A percentile compares a stretch with the other conserved stretches of the same genome.
Evolutionary conservation across 164 flowering plant genomes (phyloP).

Genomic region (Tinospora cordifolia): DNA sequence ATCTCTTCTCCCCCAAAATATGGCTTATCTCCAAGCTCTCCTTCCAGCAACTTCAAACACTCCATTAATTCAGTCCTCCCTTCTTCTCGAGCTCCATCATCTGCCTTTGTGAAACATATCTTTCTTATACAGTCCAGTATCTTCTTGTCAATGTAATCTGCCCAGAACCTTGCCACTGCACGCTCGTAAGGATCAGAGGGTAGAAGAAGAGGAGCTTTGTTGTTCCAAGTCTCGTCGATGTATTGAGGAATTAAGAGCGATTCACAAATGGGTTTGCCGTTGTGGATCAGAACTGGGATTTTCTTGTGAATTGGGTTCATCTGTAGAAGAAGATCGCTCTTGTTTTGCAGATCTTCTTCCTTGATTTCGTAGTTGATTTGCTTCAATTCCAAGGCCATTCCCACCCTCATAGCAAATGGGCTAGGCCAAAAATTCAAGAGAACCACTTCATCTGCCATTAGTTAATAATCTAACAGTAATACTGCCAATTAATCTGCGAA

Average conservation of each 20-base stretch:
- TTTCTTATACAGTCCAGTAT: background rate
- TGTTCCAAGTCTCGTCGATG: background rate
- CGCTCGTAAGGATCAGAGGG: background rate
- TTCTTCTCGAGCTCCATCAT: background rate
- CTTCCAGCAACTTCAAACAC: background rate
- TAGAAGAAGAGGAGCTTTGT: constrained; percentile 1
- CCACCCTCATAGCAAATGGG: background rate
- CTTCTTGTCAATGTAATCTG: background rate
- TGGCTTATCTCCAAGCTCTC: background rate
- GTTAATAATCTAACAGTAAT: no score
- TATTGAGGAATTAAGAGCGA: background rate
- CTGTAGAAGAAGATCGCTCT: background rate
- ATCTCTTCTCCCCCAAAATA: background rate
- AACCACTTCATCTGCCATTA: background rate
- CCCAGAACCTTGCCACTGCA: background rate
- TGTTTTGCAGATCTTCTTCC: background rate
- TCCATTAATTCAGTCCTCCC: background rate
- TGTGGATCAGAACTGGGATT: background rate
- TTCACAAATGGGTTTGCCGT: no score
- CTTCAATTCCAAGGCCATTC: background rate
- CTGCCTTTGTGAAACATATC: background rate
- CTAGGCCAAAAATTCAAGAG: background rate
- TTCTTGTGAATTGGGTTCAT: background rate
- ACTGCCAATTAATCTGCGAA: no score
- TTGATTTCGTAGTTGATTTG: background rate